A percentile compares a stretch with the other conserved stretches of the same genome.
Evolutionary conservation across 768 basidiomycete genomes (phyloP).

Genomic region (Mycena floridula): DNA sequence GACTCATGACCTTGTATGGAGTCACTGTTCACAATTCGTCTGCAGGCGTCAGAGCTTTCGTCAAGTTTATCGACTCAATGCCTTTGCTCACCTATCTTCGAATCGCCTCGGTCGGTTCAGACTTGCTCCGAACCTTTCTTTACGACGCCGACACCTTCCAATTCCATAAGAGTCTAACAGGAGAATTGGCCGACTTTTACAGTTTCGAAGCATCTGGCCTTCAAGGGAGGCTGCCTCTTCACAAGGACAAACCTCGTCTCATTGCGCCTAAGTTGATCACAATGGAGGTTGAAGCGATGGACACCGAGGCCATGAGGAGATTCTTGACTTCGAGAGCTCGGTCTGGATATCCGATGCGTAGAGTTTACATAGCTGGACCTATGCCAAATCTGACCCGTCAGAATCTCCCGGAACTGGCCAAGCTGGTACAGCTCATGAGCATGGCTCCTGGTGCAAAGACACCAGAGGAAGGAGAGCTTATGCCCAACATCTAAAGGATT

Average conservation of each 20-base stretch:
- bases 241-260: neutral
- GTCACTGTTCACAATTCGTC: conserved; percentile 24
- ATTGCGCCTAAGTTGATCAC: neutral
- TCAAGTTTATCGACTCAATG: conserved; percentile 54
- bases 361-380: conserved; percentile 25
- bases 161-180: conserved; percentile 5
- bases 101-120: conserved; percentile 34
- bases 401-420: neutral
- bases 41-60: conserved; percentile 23
- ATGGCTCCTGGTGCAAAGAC: conserved; percentile 34
- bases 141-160: conserved; percentile 24
- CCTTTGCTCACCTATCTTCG: conserved; percentile 47
- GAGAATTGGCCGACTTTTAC: neutral
- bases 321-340: conserved; percentile 23
- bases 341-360: conserved; percentile 25
- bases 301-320: neutral
- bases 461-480: conserved; percentile 36
- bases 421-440: conserved; percentile 8
- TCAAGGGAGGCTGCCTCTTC: neutral
- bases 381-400: conserved; percentile 6
- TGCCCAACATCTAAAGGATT: too few species aligned
- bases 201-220: neutral
- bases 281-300: neutral
- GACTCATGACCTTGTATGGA: conserved; percentile 44
- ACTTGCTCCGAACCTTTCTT: conserved; percentile 44